Conservation (phyloP, 2,329 filamentous ascomycete species). For the Sarocladiaceae sp. region DNA sequence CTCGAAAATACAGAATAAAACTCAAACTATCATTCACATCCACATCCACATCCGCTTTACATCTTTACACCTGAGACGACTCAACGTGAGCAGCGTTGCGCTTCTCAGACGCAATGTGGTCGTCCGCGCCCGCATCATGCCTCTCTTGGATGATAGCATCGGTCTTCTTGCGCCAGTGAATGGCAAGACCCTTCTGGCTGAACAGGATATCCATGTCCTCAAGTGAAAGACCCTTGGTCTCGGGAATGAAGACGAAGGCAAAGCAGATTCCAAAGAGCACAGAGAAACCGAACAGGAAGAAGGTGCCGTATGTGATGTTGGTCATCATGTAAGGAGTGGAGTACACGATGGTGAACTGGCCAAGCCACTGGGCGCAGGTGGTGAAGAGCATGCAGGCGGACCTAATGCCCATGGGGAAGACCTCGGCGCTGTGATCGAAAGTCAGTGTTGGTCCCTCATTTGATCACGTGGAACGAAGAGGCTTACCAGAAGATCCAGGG, state of each 20-base stretch:
- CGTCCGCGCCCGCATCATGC: background rate
- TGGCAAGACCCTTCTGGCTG: conserved; percentile 8
- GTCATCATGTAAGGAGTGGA: conserved; percentile 23
- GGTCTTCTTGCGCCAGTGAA: conserved; percentile 10
- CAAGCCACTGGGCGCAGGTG: conserved; percentile 23
- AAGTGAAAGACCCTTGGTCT: conserved; percentile 19
- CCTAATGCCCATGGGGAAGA: conserved; percentile 22
- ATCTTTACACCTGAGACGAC: background rate
- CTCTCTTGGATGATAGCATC: conserved; percentile 11
- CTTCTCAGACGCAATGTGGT: background rate
- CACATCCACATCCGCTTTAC: too few relatives aligned
- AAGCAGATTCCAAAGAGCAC: conserved; percentile 13
- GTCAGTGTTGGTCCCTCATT: conserved; percentile 2
- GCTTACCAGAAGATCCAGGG: conserved; percentile 15
- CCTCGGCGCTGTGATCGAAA: conserved; percentile 19
- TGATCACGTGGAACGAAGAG: conserved; percentile 7
- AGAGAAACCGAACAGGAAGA: conserved; percentile 14
- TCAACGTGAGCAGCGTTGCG: background rate
- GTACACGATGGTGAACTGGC: conserved; percentile 23
- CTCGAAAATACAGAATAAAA: too few relatives aligned
- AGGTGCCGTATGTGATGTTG: conserved; percentile 13
- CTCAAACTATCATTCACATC: too few relatives aligned
- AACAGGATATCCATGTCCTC: conserved; percentile 23
- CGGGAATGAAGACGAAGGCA: conserved; percentile 16
- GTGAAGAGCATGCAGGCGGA: conserved; percentile 21